phyloP scores from a whole-genome alignment of 2,329 filamentous ascomycete genomes.

The Pyricularia pennisetigena region DNA sequence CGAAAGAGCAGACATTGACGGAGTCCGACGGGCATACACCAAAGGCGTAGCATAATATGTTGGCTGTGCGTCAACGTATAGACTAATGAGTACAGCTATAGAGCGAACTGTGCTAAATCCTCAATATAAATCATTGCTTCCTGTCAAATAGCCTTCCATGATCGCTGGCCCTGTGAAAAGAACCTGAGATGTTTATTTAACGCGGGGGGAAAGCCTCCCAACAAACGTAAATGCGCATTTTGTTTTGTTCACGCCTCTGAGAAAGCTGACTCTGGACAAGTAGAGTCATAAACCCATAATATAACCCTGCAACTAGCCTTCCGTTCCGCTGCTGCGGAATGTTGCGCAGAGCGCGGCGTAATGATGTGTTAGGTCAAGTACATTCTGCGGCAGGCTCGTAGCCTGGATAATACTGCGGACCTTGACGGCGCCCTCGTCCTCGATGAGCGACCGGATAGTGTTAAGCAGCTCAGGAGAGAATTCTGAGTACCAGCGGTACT shows the following conservation, averaged over 20 bases:
- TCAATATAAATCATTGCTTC: not conserved
- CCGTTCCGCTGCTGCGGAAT: conserved; percentile 88
- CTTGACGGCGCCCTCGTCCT: conserved; percentile 96
- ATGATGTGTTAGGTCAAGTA: conserved; percentile 90
- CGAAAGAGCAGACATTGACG: too few relatives aligned
- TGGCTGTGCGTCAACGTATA: not conserved
- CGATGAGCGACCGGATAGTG: conserved; percentile 84
- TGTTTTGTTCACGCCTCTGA: not conserved
- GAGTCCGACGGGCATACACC: too few relatives aligned
- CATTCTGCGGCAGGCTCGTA: conserved; percentile 84
- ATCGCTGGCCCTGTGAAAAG: not conserved
- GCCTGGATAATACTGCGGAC: conserved; percentile 95
- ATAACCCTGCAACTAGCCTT: conserved; percentile 45
- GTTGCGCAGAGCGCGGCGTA: conserved; percentile 92
- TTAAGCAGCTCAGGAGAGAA: conserved; percentile 88
- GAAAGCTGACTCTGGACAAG: not conserved
- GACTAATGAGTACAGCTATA: not conserved
- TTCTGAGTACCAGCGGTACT: conserved; percentile 99
- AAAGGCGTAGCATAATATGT: not conserved
- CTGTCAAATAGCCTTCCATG: not conserved
- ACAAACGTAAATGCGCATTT: not conserved
- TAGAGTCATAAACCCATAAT: not conserved
- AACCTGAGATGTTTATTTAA: not conserved
- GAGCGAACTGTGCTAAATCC: not conserved
- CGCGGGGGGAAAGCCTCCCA: not conserved